phyloP scores from a whole-genome alignment of 2,329 filamentous ascomycete genomes.

The Fusarium fujikuroi region DNA sequence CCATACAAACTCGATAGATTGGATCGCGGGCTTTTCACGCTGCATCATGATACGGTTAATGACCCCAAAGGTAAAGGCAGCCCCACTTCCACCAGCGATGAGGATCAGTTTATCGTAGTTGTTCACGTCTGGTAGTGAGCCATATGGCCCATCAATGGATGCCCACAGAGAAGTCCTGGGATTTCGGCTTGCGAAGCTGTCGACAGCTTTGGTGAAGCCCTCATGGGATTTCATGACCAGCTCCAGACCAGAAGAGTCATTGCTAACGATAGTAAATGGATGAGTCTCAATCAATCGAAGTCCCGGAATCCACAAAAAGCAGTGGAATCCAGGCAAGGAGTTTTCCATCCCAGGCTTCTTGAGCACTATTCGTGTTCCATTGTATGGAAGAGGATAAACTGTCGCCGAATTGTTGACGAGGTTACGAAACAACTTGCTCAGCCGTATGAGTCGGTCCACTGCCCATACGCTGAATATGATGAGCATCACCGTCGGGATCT shows the following conservation, averaged over 20 bases:
- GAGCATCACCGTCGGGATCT: slow-evolving; percentile 52
- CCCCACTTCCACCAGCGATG: slow-evolving; percentile 42
- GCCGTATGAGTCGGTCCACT: slow-evolving; percentile 56
- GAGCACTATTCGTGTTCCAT: slow-evolving; percentile 58
- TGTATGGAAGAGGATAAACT: slow-evolving; percentile 56
- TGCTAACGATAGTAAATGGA: slow-evolving; percentile 64
- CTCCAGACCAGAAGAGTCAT: slow-evolving; percentile 54
- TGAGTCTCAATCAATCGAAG: slow-evolving; percentile 64
- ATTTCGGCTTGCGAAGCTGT: slow-evolving; percentile 56
- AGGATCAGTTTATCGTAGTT: slow-evolving; percentile 40
- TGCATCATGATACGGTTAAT: slow-evolving; percentile 13
- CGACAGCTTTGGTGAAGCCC: slow-evolving; percentile 64
- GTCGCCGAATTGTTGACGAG: slow-evolving; percentile 43
- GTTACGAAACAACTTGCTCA: background rate
- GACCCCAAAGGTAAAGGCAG: slow-evolving; percentile 40
- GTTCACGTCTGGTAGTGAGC: slow-evolving; percentile 59
- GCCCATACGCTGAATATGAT: slow-evolving; percentile 55
- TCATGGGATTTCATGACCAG: slow-evolving; percentile 62
- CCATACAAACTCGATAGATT: slow-evolving; percentile 28
- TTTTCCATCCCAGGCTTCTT: slow-evolving; percentile 53
- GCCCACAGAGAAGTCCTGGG: slow-evolving; percentile 56
- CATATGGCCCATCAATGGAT: slow-evolving; percentile 66
- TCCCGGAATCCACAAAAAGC: slow-evolving; percentile 65
- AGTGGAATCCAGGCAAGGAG: slow-evolving; percentile 50
- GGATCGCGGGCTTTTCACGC: background rate